phyloP scores from a whole-genome alignment of 768 basidiomycete species.

The Leccinum truebloodii region DNA sequence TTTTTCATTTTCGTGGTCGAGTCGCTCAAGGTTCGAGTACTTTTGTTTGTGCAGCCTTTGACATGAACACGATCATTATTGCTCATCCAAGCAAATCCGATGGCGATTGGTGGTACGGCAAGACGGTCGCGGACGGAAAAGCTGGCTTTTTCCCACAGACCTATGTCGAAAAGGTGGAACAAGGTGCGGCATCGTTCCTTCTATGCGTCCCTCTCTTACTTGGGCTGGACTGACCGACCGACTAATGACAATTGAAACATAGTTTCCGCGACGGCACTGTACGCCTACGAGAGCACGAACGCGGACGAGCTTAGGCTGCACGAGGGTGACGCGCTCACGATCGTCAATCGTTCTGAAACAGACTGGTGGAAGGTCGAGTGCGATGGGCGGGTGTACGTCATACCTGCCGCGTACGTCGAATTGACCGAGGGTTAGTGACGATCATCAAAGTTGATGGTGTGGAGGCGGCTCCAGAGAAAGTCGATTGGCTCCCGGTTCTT shows the following conservation, averaged over 20 bases:
- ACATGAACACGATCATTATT: slow-evolving; percentile 70
- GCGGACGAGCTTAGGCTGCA: slow-evolving; percentile 83
- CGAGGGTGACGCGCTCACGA: slow-evolving; percentile 75
- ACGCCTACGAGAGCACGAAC: slow-evolving; percentile 68
- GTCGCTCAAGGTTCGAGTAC: slow-evolving; percentile 4
- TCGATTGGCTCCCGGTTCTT: too few species aligned
- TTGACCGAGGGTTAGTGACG: slow-evolving; percentile 83
- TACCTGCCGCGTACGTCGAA: slow-evolving; percentile 91
- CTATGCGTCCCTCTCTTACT: slow-evolving; percentile 1
- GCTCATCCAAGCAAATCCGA: slow-evolving; percentile 86
- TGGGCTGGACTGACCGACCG: background rate
- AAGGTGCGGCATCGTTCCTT: slow-evolving; percentile 43
- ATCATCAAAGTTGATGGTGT: too few species aligned
- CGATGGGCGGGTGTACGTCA: slow-evolving; percentile 82
- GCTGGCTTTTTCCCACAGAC: slow-evolving; percentile 89
- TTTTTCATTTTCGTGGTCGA: background rate
- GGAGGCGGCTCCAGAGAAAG: too few species aligned
- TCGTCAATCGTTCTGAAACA: slow-evolving; percentile 80
- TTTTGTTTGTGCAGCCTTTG: slow-evolving; percentile 58
- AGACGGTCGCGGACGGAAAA: slow-evolving; percentile 57
- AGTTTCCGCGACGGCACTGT: slow-evolving; percentile 79
- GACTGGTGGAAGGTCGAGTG: slow-evolving; percentile 98
- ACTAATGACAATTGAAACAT: slow-evolving; percentile 9
- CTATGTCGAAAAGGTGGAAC: slow-evolving; percentile 74
- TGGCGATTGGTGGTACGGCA: slow-evolving; percentile 95